These are phyloP conservation scores for Chrysopogon serrulatus DNA, from an alignment of 176 grass and related monocot genomes.

Conservation along the genomic window DNA sequence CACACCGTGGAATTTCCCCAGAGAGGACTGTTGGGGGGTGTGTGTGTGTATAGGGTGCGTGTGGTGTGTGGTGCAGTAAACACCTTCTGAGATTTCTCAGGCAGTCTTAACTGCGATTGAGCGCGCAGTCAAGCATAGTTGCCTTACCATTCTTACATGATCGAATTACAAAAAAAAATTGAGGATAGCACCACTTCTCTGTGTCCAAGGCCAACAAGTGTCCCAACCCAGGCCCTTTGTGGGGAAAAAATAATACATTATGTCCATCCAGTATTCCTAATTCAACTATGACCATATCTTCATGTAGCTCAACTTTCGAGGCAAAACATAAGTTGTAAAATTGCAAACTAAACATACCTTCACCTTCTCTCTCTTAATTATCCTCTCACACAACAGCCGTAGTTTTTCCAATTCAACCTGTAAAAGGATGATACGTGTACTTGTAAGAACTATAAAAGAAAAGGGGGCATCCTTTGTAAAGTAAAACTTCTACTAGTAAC, in stretches of 20 bases:
- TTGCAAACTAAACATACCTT: conserved; percentile 53
- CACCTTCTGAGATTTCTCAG: neutral
- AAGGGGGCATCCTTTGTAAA: neutral
- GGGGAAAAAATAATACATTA: neutral
- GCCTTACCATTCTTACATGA: neutral
- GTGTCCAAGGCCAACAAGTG: neutral
- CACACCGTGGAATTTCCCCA: neutral
- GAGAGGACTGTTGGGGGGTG: neutral
- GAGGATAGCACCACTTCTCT: neutral
- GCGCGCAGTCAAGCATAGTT: neutral
- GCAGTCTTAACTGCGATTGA: neutral
- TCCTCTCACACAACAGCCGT: conserved; percentile 94
- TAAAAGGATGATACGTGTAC: conserved; percentile 23
- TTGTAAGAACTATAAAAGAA: conserved; percentile 16
- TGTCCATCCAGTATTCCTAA: neutral
- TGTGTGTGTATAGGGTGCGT: neutral
- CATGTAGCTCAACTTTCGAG: conserved; percentile 19
- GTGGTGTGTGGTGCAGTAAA: neutral
- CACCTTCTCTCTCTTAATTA: conserved; percentile 96
- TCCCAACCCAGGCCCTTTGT: neutral
- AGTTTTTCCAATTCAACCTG: conserved; percentile 94
- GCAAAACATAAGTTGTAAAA: conserved; percentile 12
- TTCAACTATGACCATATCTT: conserved; percentile 11
- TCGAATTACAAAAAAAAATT: neutral
- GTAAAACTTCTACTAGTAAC: neutral